Evolutionary conservation across 73 alveolate species (phyloP), one percentile per base, ranked within the genome.

Genomic region (Uronychia binucleata): DNA sequence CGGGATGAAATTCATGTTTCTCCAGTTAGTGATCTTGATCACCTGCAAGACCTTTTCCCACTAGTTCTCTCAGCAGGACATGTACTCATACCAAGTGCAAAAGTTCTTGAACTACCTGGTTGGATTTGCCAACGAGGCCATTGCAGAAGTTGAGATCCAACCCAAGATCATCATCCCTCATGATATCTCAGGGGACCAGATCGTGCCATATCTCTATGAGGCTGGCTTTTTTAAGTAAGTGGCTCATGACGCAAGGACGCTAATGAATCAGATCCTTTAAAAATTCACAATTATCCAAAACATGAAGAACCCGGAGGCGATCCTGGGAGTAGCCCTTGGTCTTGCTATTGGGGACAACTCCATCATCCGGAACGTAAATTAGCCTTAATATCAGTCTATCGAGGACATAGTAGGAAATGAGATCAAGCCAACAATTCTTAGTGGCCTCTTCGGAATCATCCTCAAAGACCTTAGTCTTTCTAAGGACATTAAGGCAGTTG

Each of bases 271-370:
- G 67, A 46, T 46, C 19, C 19, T 46, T 46, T 46, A 5, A 5
- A 46, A 46, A 46, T 46, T 46, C 67, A 19, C 67, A 5, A 46
- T 46, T 11, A 19, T 46, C 5, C 8, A 31, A 59, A 60, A 19
- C 28, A 81, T 81, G 27, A 26, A 81, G 26, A 58, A 58, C 32
- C 81, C 88, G 28, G 88, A 81, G 34, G 26, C 88, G 0, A 81
- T 81, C 26, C 75, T 81, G 1, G 88, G 88, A 31, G 77, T 81
- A 1, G 58, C 59, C 26, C 76, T 81, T 29, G 88, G 88, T 25
- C 75, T 81, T 26, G 46, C 88, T 59, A 60, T 58, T 8, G 32
- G 28, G 31, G 31, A 81, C 58, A 0, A 31, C n/a, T n/a, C 57
- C 59, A 19, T 81, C 11, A 67, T 58, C 26, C 11, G 88, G 59